Percentiles rank a stretch among this genome's conserved stretches.
phyloP scores from a whole-genome alignment of 768 basidiomycete genomes.

The Clathrus columnatus region DNA sequence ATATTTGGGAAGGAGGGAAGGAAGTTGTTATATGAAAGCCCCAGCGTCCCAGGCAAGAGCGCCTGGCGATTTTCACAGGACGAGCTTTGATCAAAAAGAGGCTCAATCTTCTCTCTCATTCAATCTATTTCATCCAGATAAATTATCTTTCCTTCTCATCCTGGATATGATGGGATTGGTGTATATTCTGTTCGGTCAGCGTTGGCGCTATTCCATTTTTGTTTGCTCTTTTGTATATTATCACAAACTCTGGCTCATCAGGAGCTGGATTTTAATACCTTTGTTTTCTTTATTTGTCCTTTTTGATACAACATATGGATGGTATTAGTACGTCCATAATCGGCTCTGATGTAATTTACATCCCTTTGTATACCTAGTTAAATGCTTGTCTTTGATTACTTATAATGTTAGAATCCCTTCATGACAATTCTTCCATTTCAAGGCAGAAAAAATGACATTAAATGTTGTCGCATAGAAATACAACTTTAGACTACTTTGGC shows the following conservation, averaged over 20 bases:
- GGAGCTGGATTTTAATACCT: neutral
- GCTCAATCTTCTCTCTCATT: neutral
- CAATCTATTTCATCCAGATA: neutral
- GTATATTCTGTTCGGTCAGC: no score
- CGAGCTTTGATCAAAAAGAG: neutral
- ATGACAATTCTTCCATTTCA: no score
- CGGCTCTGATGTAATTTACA: neutral
- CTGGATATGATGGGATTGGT: neutral
- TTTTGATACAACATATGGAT: neutral
- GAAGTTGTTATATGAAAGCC: conserved; percentile 63
- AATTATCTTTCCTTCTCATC: neutral
- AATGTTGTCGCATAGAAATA: neutral
- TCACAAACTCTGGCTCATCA: neutral
- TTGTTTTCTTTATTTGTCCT: neutral
- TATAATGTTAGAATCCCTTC: no score
- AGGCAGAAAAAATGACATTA: neutral
- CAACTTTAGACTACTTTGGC: neutral
- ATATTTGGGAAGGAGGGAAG: conserved; percentile 48
- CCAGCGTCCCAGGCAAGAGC: conserved; percentile 32
- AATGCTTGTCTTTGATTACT: neutral
- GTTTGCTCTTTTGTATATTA: neutral
- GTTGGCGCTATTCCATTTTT: no score
- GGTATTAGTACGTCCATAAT: neutral
- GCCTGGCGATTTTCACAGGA: conserved; percentile 2
- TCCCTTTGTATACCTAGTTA: neutral